Base-by-base conservation (phyloP, 306 rosid species). In the Dryas alaskensis region DNA sequence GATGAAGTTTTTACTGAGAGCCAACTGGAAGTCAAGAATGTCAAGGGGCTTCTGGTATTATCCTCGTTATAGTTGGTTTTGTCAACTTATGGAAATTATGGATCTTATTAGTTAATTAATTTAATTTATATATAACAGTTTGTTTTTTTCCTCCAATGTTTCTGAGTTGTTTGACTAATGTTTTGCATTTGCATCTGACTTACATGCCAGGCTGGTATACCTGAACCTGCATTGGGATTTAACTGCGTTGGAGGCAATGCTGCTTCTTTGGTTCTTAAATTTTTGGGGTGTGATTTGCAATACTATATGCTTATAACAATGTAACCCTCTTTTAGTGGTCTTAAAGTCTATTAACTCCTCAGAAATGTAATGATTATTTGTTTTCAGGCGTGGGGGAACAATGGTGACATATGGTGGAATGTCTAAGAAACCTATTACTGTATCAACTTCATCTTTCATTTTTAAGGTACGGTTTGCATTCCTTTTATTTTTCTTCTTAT, bases 381-480 rank as follows among this genome's bases (percentile, higher is more conserved):
- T 45, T 75, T 75, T 65, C 77, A 93, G 98, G 53, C 90, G 73
- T 12, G 94, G 92, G 52, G 97, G 96, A 81, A 87, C 89, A 2
- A 88, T 93, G 98, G 94, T 93, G 72, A 93, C 98, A 16, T 93
- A 93, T 65, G 98, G 98, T 73, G 98, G 98, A 76, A 93, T 93
- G 98, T 93, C 98, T 72, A 91, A 85, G 83, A 93, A 81, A 66
- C 98, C 98, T 19, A 63, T 93, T 68, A 85, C 86, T 8, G 90
- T 81, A 66, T 83, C 98, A 66, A 93, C 98, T 45, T 88, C 97
- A 66, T 84, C 94, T 80, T 91, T 91, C 82, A 93, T 93, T 78
- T 93, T 93, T 76, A 93, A 93, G 96, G 98, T 88, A 67, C 63
- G 75, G 57, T 51, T 54, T 53, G 45, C 31, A 10, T 76, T 65